Evolutionary conservation across 2,329 filamentous ascomycete species (phyloP).

Genomic region (Elsinoe necatrix): DNA sequence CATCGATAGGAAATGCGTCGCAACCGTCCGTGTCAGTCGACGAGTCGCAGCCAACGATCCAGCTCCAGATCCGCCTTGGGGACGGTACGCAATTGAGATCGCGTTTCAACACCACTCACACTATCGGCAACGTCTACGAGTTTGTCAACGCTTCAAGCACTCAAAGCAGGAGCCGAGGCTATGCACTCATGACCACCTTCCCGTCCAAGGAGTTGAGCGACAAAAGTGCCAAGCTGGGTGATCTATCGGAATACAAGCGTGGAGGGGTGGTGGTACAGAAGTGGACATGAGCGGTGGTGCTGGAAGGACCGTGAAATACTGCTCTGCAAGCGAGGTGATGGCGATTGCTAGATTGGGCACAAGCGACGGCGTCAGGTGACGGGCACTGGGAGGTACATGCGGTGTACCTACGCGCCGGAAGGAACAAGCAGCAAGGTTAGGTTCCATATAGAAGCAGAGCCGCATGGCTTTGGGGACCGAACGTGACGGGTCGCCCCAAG

Average conservation of each 20-base stretch:
- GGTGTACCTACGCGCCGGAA: background rate
- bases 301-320: background rate
- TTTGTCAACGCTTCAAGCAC: constrained; percentile 61
- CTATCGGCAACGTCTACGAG: constrained; percentile 66
- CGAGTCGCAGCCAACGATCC: constrained; percentile 57
- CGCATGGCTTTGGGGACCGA: background rate
- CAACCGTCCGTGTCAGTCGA: constrained; percentile 47
- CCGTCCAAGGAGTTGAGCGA: constrained; percentile 73
- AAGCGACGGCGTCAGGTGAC: background rate
- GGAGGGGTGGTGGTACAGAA: constrained; percentile 50
- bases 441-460: background rate
- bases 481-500: background rate
- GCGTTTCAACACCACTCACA: constrained; percentile 73
- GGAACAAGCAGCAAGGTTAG: background rate
- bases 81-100: constrained; percentile 70
- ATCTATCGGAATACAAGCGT: constrained; percentile 43
- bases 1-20: constrained; percentile 26
- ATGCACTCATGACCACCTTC: constrained; percentile 74
- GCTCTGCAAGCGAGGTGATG: background rate
- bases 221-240: constrained; percentile 42
- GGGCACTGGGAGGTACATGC: background rate
- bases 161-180: constrained; percentile 50
- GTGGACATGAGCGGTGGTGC: constrained; percentile 34
- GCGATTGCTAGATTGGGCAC: background rate
- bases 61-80: constrained; percentile 67